phyloP scores from a whole-genome alignment of 768 basidiomycete genomes.

The Amylocystis lapponica region DNA sequence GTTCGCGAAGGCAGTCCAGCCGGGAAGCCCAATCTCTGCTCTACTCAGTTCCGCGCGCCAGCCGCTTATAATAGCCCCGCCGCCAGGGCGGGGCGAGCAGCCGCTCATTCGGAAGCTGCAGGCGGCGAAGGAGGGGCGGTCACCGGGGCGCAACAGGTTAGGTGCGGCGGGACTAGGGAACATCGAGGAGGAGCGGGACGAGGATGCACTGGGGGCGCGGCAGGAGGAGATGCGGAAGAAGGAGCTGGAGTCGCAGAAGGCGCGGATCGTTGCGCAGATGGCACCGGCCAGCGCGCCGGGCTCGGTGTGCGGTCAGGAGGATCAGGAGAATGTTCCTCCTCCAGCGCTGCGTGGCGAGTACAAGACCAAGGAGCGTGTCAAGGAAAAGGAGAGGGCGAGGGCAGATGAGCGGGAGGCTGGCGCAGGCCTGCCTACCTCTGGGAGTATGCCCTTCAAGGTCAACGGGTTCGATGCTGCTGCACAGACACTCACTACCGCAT shows the following conservation, averaged over 20 bases:
- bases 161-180: conserved; percentile 39
- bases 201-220: conserved; percentile 32
- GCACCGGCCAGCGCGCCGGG: conserved; percentile 46
- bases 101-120: conserved; percentile 51
- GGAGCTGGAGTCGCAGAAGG: conserved; percentile 87
- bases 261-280: conserved; percentile 92
- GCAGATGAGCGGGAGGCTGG: conserved; percentile 2
- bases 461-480: conserved; percentile 67
- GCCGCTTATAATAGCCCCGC: conserved; percentile 65
- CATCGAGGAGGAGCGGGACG: conserved; percentile 34
- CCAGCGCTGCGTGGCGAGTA: conserved; percentile 15
- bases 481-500: conserved; percentile 48
- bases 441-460: conserved; percentile 24
- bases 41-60: conserved; percentile 85
- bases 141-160: conserved; percentile 45
- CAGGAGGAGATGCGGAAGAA: conserved; percentile 47
- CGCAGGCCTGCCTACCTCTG: conserved; percentile 19
- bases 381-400: conserved; percentile 4
- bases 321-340: conserved; percentile 31
- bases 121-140: conserved; percentile 44
- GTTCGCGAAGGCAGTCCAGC: conserved; percentile 94
- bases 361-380: conserved; percentile 9
- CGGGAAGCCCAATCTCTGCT: conserved; percentile 90
- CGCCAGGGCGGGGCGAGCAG: conserved; percentile 32
- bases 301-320: conserved; percentile 19